Percentiles rank a stretch among this genome's conserved stretches.
These are phyloP conservation scores for Nicotiana benthamiana DNA, from an alignment of 257 asterid species.

Conservation along the genomic window DNA sequence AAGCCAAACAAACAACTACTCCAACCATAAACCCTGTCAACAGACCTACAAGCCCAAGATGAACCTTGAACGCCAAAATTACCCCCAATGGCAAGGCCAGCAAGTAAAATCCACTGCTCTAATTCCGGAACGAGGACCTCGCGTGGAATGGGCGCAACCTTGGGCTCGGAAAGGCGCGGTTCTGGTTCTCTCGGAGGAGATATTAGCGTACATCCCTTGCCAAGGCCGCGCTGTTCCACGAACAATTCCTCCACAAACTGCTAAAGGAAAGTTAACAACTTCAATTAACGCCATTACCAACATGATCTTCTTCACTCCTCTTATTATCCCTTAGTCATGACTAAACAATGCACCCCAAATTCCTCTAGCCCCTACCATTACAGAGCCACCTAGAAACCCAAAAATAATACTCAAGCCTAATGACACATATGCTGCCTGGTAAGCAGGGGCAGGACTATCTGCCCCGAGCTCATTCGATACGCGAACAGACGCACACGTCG, in stretches of 20 bases:
- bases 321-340: constrained; percentile 35
- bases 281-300: constrained; percentile 54
- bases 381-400: constrained; percentile 45
- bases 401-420: constrained; percentile 16
- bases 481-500: constrained; percentile 68
- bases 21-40: constrained; percentile 68
- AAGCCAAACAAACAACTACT: constrained; percentile 41
- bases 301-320: constrained; percentile 45
- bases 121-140: no score
- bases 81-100: constrained; percentile 62
- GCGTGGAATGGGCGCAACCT: no score
- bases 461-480: constrained; percentile 84
- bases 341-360: constrained; percentile 65
- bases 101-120: constrained; percentile 61
- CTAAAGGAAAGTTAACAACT: constrained; percentile 65
- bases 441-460: constrained; percentile 24
- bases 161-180: no score
- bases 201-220: constrained; percentile 64
- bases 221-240: constrained; percentile 84
- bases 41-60: constrained; percentile 62
- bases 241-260: constrained; percentile 80
- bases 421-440: constrained; percentile 32
- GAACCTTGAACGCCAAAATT: constrained; percentile 45
- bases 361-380: constrained; percentile 44
- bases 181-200: background rate